phyloP scores from a whole-genome alignment of 805 yeast species.

The Candida sphagnicola region DNA sequence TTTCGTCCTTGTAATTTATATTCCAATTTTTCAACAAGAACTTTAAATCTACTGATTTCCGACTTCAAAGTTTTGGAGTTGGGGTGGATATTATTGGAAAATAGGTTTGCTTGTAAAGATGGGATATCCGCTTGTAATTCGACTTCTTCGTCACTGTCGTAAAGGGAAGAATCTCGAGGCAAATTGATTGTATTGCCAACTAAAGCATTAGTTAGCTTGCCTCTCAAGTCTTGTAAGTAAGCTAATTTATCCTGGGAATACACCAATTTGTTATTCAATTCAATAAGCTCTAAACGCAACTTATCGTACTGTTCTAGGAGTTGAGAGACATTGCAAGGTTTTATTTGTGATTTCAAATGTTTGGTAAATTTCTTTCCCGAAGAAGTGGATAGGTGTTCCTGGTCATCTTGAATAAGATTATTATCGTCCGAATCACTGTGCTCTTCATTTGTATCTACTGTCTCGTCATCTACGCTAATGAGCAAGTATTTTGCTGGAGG shows the following conservation, averaged over 20 bases:
- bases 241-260: constrained; percentile 27
- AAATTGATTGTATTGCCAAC: background rate
- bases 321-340: background rate
- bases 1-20: constrained; percentile 7
- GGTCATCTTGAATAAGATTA: constrained; percentile 17
- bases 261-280: constrained; percentile 14
- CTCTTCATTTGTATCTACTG: constrained; percentile 6
- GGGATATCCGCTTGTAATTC: background rate
- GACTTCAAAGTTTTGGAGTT: background rate
- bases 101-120: background rate
- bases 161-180: background rate
- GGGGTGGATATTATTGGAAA: background rate
- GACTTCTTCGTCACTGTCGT: constrained; percentile 4
- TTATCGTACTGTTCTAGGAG: constrained; percentile 17
- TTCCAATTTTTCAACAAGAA: constrained; percentile 11
- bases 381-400: constrained; percentile 10
- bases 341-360: background rate
- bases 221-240: constrained; percentile 17
- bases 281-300: constrained; percentile 13
- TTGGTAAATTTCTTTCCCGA: background rate
- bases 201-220: constrained; percentile 6
- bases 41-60: constrained; percentile 6
- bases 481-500: constrained; percentile 32
- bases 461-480: constrained; percentile 6
- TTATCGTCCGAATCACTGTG: constrained; percentile 2